Base-by-base conservation (phyloP, 148 eudicot species). In the Vaccinium corymbosum region DNA sequence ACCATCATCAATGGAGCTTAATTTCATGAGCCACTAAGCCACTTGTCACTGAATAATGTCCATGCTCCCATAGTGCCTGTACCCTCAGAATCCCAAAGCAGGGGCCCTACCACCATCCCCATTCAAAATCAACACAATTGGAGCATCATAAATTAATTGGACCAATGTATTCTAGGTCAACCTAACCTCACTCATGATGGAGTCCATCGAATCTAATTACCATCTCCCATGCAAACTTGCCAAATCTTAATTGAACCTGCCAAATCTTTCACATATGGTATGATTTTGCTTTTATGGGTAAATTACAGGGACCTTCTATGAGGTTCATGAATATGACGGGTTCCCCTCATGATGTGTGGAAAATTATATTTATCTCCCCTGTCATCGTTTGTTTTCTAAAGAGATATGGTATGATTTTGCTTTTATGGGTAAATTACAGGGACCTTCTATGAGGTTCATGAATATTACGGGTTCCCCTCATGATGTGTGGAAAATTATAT, bases 1-100 rank as follows among this genome's bases (percentile, higher is more conserved):
- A 48, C 14, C 79, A 20, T 76, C 79, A 42, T 42, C 25, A 17
- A 46, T 35, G 52, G 51, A 75, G 49, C 79, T 75, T 75, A 35
- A 72, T 14, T 62, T 29, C 10, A 32, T 72, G 76, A 29, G 42
- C 76, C 76, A 71, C 46, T 71, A 10, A 71, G 19, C 52, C 52
- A 75, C 79, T 46, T 46, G 49, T 42, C 53, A 76, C 4, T 19
- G 49, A 32, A 76, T 20, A 46, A 55, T 78, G 52, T 46, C 83
- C 14, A 73, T 79, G 53, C 42, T 32, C 73, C 81, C 72, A 76
- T 16, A 7, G 79, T 48, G 79, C 79, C 79, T 46, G 79, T 46
- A 48, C 79, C 76, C 76, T 14, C 20, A 15, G 32, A 16, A 2
- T 6, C 76, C 76, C 12, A 22, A 38, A 35, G 76, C 19, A 32